Conservation (phyloP, 2,329 filamentous ascomycete genomes). For the Trichoderma gracile region DNA sequence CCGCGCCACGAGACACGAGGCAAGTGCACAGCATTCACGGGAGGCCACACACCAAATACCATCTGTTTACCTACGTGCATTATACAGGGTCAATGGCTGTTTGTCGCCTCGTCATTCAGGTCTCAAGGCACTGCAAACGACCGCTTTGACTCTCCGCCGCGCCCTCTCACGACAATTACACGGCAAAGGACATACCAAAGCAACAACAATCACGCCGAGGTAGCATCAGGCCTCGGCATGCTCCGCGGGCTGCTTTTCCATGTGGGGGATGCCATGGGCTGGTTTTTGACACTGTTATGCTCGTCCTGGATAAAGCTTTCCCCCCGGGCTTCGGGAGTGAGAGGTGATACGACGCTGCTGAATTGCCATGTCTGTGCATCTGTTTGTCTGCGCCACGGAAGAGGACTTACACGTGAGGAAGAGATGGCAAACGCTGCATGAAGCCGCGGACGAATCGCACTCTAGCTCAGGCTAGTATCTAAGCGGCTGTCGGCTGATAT, state of each 20-base stretch:
- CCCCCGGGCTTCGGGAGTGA: background rate
- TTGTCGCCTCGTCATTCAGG: background rate
- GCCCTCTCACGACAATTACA: background rate
- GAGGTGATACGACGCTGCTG: background rate
- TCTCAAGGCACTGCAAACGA: background rate
- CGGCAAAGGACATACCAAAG: background rate
- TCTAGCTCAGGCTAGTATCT: background rate
- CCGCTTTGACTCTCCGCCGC: background rate
- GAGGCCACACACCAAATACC: background rate
- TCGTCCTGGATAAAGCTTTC: background rate
- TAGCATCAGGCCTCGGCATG: slow-evolving; percentile 1
- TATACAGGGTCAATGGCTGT: background rate
- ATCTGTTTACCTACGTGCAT: background rate
- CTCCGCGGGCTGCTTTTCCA: background rate
- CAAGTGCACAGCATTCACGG: background rate
- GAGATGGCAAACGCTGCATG: background rate
- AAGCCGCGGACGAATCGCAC: background rate
- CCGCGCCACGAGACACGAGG: background rate
- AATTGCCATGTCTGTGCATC: background rate
- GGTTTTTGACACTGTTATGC: background rate
- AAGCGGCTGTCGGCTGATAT: background rate
- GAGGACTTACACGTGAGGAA: background rate
- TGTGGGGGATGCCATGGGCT: background rate
- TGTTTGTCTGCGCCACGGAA: background rate
- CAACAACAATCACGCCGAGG: background rate